phyloP scores from a whole-genome alignment of 257 asterid species.

The Thymus quinquecostatus region DNA sequence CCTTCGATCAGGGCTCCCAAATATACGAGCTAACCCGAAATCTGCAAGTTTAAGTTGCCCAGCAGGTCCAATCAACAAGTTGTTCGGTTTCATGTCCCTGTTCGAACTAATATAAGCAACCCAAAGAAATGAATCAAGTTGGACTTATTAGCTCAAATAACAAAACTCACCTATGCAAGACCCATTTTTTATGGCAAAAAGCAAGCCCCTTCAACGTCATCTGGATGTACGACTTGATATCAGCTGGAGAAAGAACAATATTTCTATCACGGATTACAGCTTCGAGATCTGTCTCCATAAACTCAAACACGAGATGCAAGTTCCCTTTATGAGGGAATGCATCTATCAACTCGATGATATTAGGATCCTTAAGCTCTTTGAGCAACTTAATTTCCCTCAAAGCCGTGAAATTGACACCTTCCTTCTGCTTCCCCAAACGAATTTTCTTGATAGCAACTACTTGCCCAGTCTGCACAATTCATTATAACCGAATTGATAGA shows the following conservation, averaged over 20 bases:
- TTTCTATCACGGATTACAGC: conserved; percentile 96
- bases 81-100: conserved; percentile 99
- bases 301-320: conserved; percentile 97
- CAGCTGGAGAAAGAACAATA: conserved; percentile 91
- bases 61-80: conserved; percentile 83
- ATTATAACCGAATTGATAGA: conserved; percentile 3
- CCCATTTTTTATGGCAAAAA: conserved; percentile 92
- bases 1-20: conserved; percentile 96
- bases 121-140: conserved; percentile 18
- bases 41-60: conserved; percentile 98
- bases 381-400: conserved; percentile 91
- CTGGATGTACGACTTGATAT: conserved; percentile 89
- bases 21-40: conserved; percentile 95
- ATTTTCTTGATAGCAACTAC: conserved; percentile 95
- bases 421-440: conserved; percentile 94
- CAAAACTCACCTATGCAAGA: conserved; percentile 78
- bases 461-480: conserved; percentile 78
- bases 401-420: conserved; percentile 96
- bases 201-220: conserved; percentile 96
- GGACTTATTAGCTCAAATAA: conserved; percentile 25
- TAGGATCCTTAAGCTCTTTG: conserved; percentile 92
- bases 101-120: conserved; percentile 29
- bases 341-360: conserved; percentile 87
- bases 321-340: conserved; percentile 92
- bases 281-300: conserved; percentile 99